phyloP scores from a whole-genome alignment of 2,329 filamentous ascomycete genomes.

The Hypoxylon sp. region DNA sequence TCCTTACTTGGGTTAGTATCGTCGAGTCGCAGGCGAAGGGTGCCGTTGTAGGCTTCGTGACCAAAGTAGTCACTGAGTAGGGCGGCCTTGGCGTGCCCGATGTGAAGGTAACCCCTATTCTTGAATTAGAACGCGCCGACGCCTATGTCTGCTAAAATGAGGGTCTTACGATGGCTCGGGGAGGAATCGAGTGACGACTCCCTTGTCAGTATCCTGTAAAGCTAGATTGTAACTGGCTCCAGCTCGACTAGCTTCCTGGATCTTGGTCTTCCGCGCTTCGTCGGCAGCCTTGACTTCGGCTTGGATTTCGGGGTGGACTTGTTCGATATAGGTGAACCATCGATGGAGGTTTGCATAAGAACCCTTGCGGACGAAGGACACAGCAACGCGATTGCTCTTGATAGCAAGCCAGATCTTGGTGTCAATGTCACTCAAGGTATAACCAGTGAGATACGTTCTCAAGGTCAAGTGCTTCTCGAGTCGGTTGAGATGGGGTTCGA shows the following conservation, averaged over 20 bases:
- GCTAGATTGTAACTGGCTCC: conserved; percentile 92
- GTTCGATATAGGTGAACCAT: conserved; percentile 91
- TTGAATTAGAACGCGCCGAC: conserved; percentile 10
- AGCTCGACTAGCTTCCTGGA: conserved; percentile 77
- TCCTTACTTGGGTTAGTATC: conserved; percentile 98
- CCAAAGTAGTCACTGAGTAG: conserved; percentile 97
- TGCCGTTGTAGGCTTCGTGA: conserved; percentile 92
- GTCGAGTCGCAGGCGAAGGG: conserved; percentile 91
- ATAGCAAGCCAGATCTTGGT: conserved; percentile 86
- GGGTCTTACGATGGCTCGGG: conserved; percentile 85
- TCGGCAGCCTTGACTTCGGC: conserved; percentile 78
- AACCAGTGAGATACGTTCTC: conserved; percentile 87
- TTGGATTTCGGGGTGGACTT: conserved; percentile 82
- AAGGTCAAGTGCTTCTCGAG: conserved; percentile 91
- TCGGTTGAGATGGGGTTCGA: conserved; percentile 80
- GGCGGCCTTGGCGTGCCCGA: conserved; percentile 94
- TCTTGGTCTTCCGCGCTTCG: conserved; percentile 77
- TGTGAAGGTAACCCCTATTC: conserved; percentile 84
- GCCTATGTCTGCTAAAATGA: conserved; percentile 1
- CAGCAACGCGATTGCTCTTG: conserved; percentile 86
- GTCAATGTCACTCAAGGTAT: conserved; percentile 82
- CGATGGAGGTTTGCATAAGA: conserved; percentile 81
- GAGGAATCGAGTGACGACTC: conserved; percentile 91
- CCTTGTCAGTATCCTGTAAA: conserved; percentile 85
- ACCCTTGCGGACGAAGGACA: conserved; percentile 84